phyloP scores from a whole-genome alignment of 768 basidiomycete genomes.

The Rhodotorula taiwanensis region DNA sequence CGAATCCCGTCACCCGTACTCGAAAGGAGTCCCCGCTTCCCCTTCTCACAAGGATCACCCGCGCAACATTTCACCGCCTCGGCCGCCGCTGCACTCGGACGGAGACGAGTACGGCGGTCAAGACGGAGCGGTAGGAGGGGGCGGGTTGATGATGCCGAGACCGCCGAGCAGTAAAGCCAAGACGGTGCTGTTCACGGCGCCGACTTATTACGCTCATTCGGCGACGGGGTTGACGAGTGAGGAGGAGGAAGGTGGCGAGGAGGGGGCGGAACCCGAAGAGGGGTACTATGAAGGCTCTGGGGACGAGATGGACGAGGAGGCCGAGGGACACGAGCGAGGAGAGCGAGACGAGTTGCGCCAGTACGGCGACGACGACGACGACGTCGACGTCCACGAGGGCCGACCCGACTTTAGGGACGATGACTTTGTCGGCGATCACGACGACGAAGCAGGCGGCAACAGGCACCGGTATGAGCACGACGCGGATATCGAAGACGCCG shows the following conservation, averaged over 20 bases:
- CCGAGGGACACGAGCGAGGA: slow-evolving; percentile 11
- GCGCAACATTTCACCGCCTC: slow-evolving; percentile 31
- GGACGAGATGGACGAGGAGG: background rate
- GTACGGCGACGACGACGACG: slow-evolving; percentile 15
- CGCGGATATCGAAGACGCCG: slow-evolving; percentile 2
- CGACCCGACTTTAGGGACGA: slow-evolving; percentile 34
- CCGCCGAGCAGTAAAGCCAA: slow-evolving; percentile 33
- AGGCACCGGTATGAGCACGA: slow-evolving; percentile 22
- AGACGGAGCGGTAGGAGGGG: too few species aligned
- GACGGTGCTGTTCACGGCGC: slow-evolving; percentile 63
- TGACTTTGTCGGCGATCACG: background rate
- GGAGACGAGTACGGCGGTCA: background rate
- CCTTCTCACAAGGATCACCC: slow-evolving; percentile 38
- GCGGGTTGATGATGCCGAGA: background rate
- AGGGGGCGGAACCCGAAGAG: slow-evolving; percentile 3
- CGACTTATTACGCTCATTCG: slow-evolving; percentile 49
- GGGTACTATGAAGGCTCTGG: slow-evolving; percentile 8
- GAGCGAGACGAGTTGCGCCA: slow-evolving; percentile 7
- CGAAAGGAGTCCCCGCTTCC: slow-evolving; percentile 46
- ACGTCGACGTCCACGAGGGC: slow-evolving; percentile 8
- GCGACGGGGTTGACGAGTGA: slow-evolving; percentile 43
- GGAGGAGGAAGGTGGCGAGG: slow-evolving; percentile 40
- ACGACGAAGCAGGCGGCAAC: background rate
- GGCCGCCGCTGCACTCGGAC: background rate
- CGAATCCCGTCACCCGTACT: slow-evolving; percentile 47